Conservation (phyloP, 2,329 filamentous ascomycete genomes). For the Neoarthrinium moseri region DNA sequence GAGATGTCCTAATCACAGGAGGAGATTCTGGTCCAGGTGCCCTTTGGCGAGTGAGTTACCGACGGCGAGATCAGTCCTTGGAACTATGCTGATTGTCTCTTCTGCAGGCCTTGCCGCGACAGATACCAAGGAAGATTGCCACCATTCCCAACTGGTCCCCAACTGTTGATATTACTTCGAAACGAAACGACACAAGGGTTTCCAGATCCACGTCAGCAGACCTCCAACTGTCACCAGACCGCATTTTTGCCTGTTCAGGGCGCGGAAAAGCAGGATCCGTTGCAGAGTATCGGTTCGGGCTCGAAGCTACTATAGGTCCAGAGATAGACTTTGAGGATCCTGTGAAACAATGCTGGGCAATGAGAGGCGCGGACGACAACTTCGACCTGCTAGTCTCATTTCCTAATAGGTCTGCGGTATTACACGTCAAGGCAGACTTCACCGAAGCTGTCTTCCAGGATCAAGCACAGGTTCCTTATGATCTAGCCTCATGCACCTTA, state of each 20-base stretch:
- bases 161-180: constrained; percentile 54
- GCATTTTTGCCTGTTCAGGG: constrained; percentile 66
- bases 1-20: constrained; percentile 77
- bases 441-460: constrained; percentile 41
- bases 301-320: constrained; percentile 65
- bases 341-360: constrained; percentile 53
- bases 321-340: constrained; percentile 50
- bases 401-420: constrained; percentile 45
- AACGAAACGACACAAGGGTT: constrained; percentile 22
- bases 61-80: no score
- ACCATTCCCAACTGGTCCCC: constrained; percentile 65
- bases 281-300: constrained; percentile 67
- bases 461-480: constrained; percentile 43
- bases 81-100: constrained; percentile 11
- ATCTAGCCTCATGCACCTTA: constrained; percentile 53
- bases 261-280: constrained; percentile 62
- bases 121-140: constrained; percentile 53
- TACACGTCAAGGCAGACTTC: constrained; percentile 49
- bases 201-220: constrained; percentile 44
- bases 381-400: constrained; percentile 46
- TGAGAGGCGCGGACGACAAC: constrained; percentile 30
- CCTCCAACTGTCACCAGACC: constrained; percentile 42
- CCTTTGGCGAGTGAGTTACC: constrained; percentile 63
- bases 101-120: constrained; percentile 51
- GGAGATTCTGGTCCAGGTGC: constrained; percentile 78